Conservation (phyloP, 805 yeast species). For the Wickerhamiella azymoides region DNA sequence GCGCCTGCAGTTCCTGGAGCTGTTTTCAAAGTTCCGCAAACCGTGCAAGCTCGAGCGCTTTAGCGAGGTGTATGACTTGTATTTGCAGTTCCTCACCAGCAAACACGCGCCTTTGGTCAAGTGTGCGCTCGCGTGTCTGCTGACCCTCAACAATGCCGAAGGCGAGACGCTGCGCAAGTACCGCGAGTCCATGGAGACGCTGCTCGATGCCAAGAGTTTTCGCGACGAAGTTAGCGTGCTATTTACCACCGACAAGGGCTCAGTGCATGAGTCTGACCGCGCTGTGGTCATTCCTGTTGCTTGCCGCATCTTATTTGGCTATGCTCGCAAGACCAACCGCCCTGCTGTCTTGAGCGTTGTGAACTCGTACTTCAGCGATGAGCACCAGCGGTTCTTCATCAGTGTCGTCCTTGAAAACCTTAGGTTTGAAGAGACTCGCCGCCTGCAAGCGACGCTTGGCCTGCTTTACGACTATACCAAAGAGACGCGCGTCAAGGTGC, state of each 20-base stretch:
- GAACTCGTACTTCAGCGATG: conserved; percentile 24
- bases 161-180: conserved; percentile 39
- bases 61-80: conserved; percentile 38
- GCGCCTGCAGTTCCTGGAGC: conserved; percentile 34
- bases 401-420: conserved; percentile 46
- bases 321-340: conserved; percentile 70
- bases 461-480: conserved; percentile 42
- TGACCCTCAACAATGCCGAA: conserved; percentile 46
- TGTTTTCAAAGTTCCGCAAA: conserved; percentile 52
- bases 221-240: conserved; percentile 70
- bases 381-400: conserved; percentile 46
- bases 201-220: conserved; percentile 71
- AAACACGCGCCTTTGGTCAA: conserved; percentile 51
- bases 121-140: conserved; percentile 52
- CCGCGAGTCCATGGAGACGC: conserved; percentile 53
- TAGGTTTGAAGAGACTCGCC: conserved; percentile 21
- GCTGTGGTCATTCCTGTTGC: conserved; percentile 53
- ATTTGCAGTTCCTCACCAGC: conserved; percentile 47
- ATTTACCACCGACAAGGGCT: conserved; percentile 24
- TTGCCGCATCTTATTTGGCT: conserved; percentile 69
- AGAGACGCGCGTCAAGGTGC: conserved; percentile 45
- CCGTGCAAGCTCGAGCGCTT: conserved; percentile 41
- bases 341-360: conserved; percentile 27
- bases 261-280: conserved; percentile 49
- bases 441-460: conserved; percentile 44